These are phyloP conservation scores for Boletus barrowsii DNA, from an alignment of 768 basidiomycete species.

Conservation along the genomic window DNA sequence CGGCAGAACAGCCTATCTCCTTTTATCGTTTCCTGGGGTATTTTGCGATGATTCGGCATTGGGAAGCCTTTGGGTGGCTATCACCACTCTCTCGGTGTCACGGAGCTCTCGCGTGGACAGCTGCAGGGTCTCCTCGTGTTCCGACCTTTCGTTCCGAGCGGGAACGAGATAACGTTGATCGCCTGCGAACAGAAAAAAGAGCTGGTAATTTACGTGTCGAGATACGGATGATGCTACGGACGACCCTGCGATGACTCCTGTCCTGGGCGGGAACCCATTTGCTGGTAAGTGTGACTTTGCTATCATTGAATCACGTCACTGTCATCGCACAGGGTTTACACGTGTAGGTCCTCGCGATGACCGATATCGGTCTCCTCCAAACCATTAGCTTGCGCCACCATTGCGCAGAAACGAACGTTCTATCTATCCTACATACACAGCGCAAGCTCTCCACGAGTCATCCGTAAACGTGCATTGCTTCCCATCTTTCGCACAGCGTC, in stretches of 20 bases:
- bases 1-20: conserved; percentile 4
- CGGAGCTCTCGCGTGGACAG: conserved; percentile 21
- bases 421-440: conserved; percentile 13
- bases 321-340: conserved; percentile 5
- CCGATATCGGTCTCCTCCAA: background rate
- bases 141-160: conserved; percentile 5
- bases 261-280: background rate
- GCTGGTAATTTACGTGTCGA: conserved; percentile 18
- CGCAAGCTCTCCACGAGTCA: conserved; percentile 3
- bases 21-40: conserved; percentile 1
- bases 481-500: background rate
- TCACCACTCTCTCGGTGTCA: conserved; percentile 20
- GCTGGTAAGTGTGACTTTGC: background rate
- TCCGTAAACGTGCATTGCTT: background rate
- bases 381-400: conserved; percentile 6
- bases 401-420: conserved; percentile 11
- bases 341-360: conserved; percentile 16
- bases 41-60: background rate
- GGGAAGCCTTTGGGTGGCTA: conserved; percentile 2
- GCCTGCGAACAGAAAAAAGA: background rate
- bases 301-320: conserved; percentile 14
- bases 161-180: conserved; percentile 6
- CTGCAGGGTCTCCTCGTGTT: conserved; percentile 27
- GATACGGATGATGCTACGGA: background rate
- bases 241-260: background rate